Conservation (phyloP, 768 basidiomycete genomes). For the Clathrus columnatus region DNA sequence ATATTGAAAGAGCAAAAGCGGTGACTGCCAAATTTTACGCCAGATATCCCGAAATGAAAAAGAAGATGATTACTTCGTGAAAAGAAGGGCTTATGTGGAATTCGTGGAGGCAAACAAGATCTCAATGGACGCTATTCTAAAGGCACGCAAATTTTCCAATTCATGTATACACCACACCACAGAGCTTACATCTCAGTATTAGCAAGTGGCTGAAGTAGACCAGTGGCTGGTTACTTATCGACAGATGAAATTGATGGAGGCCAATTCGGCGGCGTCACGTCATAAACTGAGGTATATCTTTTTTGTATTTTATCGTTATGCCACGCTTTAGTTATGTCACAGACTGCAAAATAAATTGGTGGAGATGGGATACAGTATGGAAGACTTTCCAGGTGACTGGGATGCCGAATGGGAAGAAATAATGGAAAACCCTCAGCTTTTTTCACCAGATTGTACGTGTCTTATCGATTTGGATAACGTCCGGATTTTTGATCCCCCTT, state of each 20-base stretch:
- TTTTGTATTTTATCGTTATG: not conserved
- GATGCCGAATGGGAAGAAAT: not conserved
- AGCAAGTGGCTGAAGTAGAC: not conserved
- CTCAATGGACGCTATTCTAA: not conserved
- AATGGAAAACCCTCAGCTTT: not conserved
- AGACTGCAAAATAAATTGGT: not conserved
- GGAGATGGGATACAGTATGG: constrained; percentile 1
- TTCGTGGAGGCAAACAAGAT: not conserved
- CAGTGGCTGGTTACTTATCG: not conserved
- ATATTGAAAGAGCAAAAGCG: not conserved
- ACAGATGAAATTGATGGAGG: not conserved
- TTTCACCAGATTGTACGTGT: constrained; percentile 1
- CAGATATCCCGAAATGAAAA: not conserved
- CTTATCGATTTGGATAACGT: too few relatives aligned
- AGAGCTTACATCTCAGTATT: not conserved
- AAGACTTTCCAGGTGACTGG: not conserved
- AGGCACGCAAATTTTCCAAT: not conserved
- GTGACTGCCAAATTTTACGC: constrained; percentile 3
- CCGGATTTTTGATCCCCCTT: not conserved
- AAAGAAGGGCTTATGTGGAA: not conserved
- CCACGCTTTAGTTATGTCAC: not conserved
- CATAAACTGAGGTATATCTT: not conserved
- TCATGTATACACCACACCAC: not conserved
- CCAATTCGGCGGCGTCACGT: not conserved
- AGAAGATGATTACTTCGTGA: not conserved